These are phyloP conservation scores for Penicillium sp. DNA, from an alignment of 2,329 filamentous ascomycete genomes.

Conservation along the genomic window DNA sequence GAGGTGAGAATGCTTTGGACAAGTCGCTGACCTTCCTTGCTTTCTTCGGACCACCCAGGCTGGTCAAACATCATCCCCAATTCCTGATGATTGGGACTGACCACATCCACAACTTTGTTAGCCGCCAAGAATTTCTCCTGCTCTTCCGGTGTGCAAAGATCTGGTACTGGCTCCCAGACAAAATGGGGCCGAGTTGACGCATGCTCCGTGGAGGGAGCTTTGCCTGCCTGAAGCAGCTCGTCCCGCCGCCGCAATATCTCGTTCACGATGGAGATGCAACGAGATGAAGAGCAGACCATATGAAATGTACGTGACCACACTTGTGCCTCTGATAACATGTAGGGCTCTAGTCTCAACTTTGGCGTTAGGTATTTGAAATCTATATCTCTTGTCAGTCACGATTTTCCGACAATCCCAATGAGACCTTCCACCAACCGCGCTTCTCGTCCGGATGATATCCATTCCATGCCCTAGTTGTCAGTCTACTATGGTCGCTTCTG, in stretches of 20 bases:
- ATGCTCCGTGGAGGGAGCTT: slow-evolving; percentile 34
- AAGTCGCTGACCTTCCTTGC: slow-evolving; percentile 35
- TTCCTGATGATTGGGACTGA: slow-evolving; percentile 85
- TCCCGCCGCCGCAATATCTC: slow-evolving; percentile 65
- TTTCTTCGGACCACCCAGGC: slow-evolving; percentile 39
- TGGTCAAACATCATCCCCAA: slow-evolving; percentile 81
- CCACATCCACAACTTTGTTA: slow-evolving; percentile 59
- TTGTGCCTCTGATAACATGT: slow-evolving; percentile 68
- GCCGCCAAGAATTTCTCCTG: slow-evolving; percentile 58
- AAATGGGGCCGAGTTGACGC: slow-evolving; percentile 68
- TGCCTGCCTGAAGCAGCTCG: slow-evolving; percentile 34
- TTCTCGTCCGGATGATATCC: slow-evolving; percentile 75
- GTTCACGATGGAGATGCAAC: slow-evolving; percentile 75
- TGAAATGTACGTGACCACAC: slow-evolving; percentile 79
- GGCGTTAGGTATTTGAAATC: slow-evolving; percentile 87
- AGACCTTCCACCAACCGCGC: slow-evolving; percentile 50
- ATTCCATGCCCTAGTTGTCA: slow-evolving; percentile 92
- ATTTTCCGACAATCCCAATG: background rate
- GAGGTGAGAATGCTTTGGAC: slow-evolving; percentile 42
- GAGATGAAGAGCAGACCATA: slow-evolving; percentile 77
- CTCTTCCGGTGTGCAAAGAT: slow-evolving; percentile 75
- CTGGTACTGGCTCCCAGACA: slow-evolving; percentile 94
- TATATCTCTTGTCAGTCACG: slow-evolving; percentile 37
- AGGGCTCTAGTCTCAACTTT: slow-evolving; percentile 77
- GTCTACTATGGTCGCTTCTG: slow-evolving; percentile 65